A percentile compares a stretch with the other conserved stretches of the same genome.
These are phyloP conservation scores for Neofusicoccum cordaticola DNA, from an alignment of 2,329 filamentous ascomycete species.

Conservation along the genomic window DNA sequence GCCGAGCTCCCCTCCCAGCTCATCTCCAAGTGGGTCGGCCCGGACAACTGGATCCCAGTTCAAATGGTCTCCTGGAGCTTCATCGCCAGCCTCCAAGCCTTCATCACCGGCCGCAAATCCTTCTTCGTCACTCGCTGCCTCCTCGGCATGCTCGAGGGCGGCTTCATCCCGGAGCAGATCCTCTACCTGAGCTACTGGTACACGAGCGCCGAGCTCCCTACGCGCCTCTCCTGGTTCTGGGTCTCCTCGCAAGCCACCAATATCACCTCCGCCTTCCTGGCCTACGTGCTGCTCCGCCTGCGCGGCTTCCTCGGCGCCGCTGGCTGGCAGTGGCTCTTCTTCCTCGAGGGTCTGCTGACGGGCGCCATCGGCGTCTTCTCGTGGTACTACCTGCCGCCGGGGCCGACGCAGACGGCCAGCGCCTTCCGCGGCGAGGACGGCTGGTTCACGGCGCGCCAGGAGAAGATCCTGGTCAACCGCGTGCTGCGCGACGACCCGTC, in stretches of 20 bases:
- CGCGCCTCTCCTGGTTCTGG: conserved; percentile 69
- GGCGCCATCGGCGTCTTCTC: conserved; percentile 36
- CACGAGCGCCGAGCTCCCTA: conserved; percentile 66
- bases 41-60: conserved; percentile 45
- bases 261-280: conserved; percentile 56
- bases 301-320: conserved; percentile 50
- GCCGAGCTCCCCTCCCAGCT: conserved; percentile 48
- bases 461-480: conserved; percentile 66
- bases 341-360: conserved; percentile 39
- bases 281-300: conserved; percentile 54
- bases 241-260: conserved; percentile 59
- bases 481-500: conserved; percentile 55
- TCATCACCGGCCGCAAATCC: conserved; percentile 53
- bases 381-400: conserved; percentile 41
- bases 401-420: conserved; percentile 61
- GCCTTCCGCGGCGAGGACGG: conserved; percentile 57
- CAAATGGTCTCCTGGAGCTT: conserved; percentile 48
- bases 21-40: conserved; percentile 46
- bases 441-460: conserved; percentile 65
- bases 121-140: conserved; percentile 46
- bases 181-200: conserved; percentile 75
- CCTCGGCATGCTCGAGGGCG: conserved; percentile 45
- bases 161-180: conserved; percentile 63
- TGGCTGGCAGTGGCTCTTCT: conserved; percentile 58
- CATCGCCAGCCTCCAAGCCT: conserved; percentile 64